These are phyloP conservation scores for Acorus calamus DNA, from an alignment of 106 monocot species.

Conservation along the genomic window DNA sequence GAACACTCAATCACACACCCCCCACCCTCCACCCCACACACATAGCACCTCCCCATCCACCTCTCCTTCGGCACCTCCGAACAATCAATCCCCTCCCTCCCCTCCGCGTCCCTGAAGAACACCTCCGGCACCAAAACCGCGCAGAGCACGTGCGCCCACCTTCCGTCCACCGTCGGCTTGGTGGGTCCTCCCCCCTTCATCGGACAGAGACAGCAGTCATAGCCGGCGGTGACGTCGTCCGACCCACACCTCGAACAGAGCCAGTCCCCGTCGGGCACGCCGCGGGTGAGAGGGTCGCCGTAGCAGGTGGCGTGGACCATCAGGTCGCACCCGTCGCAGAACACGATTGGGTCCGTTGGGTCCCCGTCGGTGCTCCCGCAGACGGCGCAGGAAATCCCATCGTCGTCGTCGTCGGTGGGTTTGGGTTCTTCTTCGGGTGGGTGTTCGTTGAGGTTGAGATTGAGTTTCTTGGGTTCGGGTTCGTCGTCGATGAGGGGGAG, in stretches of 20 bases:
- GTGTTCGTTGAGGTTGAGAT: slow-evolving; percentile 1
- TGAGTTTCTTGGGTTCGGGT: not conserved
- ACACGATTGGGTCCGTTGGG: slow-evolving; percentile 69
- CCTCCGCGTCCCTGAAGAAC: slow-evolving; percentile 63
- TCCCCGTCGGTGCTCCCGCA: slow-evolving; percentile 84
- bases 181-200: slow-evolving; percentile 36
- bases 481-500: not conserved
- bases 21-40: slow-evolving; percentile 23
- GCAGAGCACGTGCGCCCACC: slow-evolving; percentile 76
- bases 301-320: slow-evolving; percentile 87
- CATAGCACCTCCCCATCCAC: slow-evolving; percentile 33
- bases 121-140: slow-evolving; percentile 81
- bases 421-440: not conserved
- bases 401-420: slow-evolving; percentile 15
- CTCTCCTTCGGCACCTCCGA: slow-evolving; percentile 42
- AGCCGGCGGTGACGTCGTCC: not conserved
- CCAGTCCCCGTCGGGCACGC: slow-evolving; percentile 82
- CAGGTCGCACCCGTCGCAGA: slow-evolving; percentile 93
- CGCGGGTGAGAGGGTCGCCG: slow-evolving; percentile 52
- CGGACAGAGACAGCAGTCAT: slow-evolving; percentile 66
- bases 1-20: slow-evolving; percentile 83
- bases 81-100: slow-evolving; percentile 62
- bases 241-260: slow-evolving; percentile 45
- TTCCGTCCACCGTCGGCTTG: slow-evolving; percentile 43
- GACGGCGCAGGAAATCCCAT: slow-evolving; percentile 65